phyloP scores from a whole-genome alignment of 108 stramenopile genomes.

The Cyclostephanos tholiformis region DNA sequence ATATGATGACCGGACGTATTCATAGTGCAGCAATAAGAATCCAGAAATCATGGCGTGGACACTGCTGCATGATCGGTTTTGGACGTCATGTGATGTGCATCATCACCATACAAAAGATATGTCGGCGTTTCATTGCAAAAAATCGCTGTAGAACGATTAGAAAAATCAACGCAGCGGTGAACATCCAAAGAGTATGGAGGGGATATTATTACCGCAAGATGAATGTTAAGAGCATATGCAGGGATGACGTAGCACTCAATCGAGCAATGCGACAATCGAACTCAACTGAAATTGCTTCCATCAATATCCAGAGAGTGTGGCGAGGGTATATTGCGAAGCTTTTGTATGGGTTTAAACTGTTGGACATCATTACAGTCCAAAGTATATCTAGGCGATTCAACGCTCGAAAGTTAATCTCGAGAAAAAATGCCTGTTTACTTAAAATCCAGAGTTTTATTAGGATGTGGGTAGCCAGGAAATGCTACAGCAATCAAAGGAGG shows the following conservation, averaged over 20 bases:
- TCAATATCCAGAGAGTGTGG: slow-evolving; percentile 55
- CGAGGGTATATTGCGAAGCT: slow-evolving; percentile 36
- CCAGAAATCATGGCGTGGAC: slow-evolving; percentile 45
- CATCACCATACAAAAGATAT: slow-evolving; percentile 42
- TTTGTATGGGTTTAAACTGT: slow-evolving; percentile 40
- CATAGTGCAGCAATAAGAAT: slow-evolving; percentile 25
- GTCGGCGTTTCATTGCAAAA: slow-evolving; percentile 41
- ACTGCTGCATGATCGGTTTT: slow-evolving; percentile 22
- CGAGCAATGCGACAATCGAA: background rate
- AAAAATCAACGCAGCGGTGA: background rate
- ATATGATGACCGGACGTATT: too few species aligned
- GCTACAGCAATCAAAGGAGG: background rate
- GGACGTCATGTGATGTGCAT: slow-evolving; percentile 47
- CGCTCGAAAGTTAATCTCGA: background rate
- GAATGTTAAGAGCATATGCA: background rate
- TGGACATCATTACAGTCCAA: slow-evolving; percentile 54
- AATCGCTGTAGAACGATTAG: background rate
- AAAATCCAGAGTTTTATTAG: slow-evolving; percentile 31
- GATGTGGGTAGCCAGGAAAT: slow-evolving; percentile 27
- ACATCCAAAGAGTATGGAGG: background rate
- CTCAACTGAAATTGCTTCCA: background rate
- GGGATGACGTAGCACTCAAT: background rate
- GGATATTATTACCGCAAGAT: slow-evolving; percentile 13
- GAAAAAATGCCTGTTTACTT: background rate
- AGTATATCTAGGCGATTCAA: slow-evolving; percentile 19